Base-by-base conservation (phyloP, 164 flowering plant species). In the Liquidambar formosana region DNA sequence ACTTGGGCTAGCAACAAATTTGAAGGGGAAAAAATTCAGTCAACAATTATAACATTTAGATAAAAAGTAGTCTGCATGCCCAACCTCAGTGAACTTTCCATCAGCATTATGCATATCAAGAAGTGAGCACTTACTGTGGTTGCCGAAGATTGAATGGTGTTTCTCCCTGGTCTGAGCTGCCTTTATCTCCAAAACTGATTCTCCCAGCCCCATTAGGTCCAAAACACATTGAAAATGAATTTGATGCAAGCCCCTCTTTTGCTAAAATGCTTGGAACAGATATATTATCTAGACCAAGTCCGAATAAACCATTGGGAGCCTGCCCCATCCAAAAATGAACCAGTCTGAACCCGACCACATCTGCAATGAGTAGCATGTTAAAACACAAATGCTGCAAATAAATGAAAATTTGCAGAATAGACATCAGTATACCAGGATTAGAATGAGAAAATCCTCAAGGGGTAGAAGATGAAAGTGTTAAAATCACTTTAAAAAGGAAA, bases 151-250 rank as follows among this genome's bases (percentile, higher is more conserved):
- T 81, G 62, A 93, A 81, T 51, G 97, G 88, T 47, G 99, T 93
- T 76, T 84, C 85, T 57, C 75, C 78, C 76, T 93, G 98, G 72
- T 74, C 85, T 8, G 78, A 52, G 79, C 82, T 84, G 28, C 97
- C 97, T 72, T 85, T 81, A 77, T 96, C 98, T 44, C 99, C 99
- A 76, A 96, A 96, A 38, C 68, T 80, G 69, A 96, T 92, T 84
- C 96, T 92, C 62, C 99, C 99, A 53, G 68, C 3, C 0, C 95
- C 94, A 70, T 85, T 85, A 59, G 19, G 21, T 45, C 93, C 91
- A 76, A 96, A 96, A 67, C 99, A 96, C 95, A 96, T 86, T 58
- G 99, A 91, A 73, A 93, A 96, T 4, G 99, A 93, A 86, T 93
- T 74, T 64, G 94, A 74, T 41, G 77, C 64, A 28, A 85, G 66